Evolutionary conservation across 2,329 filamentous ascomycete genomes (phyloP).

Genomic region (Sclerotinia sclerotiorum): DNA sequence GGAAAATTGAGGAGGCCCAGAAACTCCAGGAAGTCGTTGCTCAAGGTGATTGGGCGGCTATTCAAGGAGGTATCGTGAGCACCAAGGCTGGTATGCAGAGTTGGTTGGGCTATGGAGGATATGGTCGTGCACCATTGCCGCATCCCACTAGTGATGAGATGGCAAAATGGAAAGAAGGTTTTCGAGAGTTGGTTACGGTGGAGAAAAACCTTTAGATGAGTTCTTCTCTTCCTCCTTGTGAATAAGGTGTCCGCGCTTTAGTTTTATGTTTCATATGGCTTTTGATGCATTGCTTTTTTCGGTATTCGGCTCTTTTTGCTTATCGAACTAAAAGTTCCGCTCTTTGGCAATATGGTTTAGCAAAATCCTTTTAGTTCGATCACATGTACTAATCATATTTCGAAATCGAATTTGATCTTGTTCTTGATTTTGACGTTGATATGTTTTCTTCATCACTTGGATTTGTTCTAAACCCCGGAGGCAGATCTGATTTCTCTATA

Average conservation of each 20-base stretch:
- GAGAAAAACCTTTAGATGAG: conserved; percentile 40
- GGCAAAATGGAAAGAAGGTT: conserved; percentile 55
- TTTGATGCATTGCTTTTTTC: not conserved
- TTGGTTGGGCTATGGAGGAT: conserved; percentile 64
- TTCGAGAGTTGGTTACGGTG: conserved; percentile 51
- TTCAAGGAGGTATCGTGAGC: conserved; percentile 66
- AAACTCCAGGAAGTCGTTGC: conserved; percentile 64
- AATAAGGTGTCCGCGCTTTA: not conserved
- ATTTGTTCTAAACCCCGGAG: not conserved
- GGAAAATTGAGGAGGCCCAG: conserved; percentile 59
- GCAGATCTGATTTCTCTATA: not conserved
- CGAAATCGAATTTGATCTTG: not conserved
- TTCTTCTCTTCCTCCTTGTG: not conserved
- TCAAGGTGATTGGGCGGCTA: conserved; percentile 67
- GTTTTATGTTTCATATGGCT: not conserved
- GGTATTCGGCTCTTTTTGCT: not conserved
- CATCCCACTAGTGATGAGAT: conserved; percentile 51
- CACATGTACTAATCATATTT: not conserved
- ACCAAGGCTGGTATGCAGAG: conserved; percentile 65
- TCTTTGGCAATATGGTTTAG: not conserved
- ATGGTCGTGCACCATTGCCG: conserved; percentile 51
- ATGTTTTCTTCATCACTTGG: not conserved
- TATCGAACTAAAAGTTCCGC: not conserved
- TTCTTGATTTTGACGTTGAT: not conserved
- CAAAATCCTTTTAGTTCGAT: not conserved